Evolutionary conservation across 345 rosid genomes (phyloP).

Genomic region (Rhodamnia rubescens): DNA sequence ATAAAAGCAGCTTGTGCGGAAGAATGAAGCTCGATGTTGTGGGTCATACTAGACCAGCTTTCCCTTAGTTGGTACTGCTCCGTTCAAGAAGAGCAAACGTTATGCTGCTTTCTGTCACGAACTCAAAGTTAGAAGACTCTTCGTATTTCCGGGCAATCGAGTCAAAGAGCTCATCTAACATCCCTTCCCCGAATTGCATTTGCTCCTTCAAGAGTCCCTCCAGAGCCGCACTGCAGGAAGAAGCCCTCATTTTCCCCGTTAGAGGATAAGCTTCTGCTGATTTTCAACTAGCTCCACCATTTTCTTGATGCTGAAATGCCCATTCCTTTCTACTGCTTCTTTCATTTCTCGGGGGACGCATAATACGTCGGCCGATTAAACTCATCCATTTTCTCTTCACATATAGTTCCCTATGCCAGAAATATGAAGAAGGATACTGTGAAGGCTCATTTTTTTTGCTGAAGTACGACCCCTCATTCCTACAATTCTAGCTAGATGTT

Average conservation of each 20-base stretch:
- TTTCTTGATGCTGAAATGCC: not conserved
- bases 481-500: too few species aligned
- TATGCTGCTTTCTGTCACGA: not conserved
- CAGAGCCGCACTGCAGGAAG: not conserved
- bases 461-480: not conserved
- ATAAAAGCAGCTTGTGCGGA: not conserved
- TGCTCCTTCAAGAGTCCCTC: not conserved
- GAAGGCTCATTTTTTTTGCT: not conserved
- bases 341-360: not conserved
- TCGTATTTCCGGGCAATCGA: not conserved
- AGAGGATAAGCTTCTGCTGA: not conserved
- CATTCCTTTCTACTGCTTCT: not conserved
- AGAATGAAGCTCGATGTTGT: not conserved
- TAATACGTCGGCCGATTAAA: not conserved
- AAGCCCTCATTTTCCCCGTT: not conserved
- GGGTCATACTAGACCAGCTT: not conserved
- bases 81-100: not conserved
- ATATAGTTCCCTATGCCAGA: not conserved
- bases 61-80: not conserved
- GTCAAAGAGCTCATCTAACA: not conserved
- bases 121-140: not conserved
- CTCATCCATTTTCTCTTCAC: not conserved
- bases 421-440: not conserved
- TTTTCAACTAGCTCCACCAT: not conserved
- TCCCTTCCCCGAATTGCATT: not conserved